A percentile compares a stretch with the other conserved stretches of the same genome.
phyloP scores from a whole-genome alignment of 2,329 filamentous ascomycete species.

The Clarireedia hainanense region DNA sequence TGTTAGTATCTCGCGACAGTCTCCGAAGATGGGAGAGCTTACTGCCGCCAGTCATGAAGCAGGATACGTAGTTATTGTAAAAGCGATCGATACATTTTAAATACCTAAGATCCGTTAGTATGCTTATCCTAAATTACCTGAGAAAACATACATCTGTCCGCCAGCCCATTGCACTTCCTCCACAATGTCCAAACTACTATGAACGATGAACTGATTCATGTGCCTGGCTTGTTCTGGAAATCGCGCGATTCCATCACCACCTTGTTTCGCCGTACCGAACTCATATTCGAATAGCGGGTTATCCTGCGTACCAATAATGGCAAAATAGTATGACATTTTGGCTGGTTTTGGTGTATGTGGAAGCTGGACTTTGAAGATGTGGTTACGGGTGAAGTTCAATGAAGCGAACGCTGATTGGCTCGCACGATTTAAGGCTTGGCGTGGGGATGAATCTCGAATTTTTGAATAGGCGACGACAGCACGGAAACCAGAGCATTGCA shows the following conservation, averaged over 20 bases:
- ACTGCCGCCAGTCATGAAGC: conserved; percentile 83
- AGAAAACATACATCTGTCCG: conserved; percentile 61
- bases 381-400: conserved; percentile 1
- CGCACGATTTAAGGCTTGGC: conserved; percentile 18
- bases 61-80: conserved; percentile 90
- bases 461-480: conserved; percentile 3
- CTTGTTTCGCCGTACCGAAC: conserved; percentile 93
- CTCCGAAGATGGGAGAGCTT: conserved; percentile 15
- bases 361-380: conserved; percentile 2
- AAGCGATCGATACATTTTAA: conserved; percentile 96
- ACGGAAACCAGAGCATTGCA: conserved; percentile 10
- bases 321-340: conserved; percentile 96
- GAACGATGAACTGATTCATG: conserved; percentile 95
- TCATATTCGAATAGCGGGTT: conserved; percentile 95
- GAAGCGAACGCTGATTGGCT: conserved; percentile 21
- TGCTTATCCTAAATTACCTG: conserved; percentile 6
- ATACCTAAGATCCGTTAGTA: conserved; percentile 51
- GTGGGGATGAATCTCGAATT: conserved; percentile 15
- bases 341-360: background rate
- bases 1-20: background rate
- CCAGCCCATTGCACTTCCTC: conserved; percentile 94
- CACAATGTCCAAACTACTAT: conserved; percentile 87
- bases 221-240: conserved; percentile 85
- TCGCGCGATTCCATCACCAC: conserved; percentile 84
- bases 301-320: conserved; percentile 90